Evolutionary conservation across 352 stramenopile genomes (phyloP).

Genomic region (Pythium guiyangense): DNA sequence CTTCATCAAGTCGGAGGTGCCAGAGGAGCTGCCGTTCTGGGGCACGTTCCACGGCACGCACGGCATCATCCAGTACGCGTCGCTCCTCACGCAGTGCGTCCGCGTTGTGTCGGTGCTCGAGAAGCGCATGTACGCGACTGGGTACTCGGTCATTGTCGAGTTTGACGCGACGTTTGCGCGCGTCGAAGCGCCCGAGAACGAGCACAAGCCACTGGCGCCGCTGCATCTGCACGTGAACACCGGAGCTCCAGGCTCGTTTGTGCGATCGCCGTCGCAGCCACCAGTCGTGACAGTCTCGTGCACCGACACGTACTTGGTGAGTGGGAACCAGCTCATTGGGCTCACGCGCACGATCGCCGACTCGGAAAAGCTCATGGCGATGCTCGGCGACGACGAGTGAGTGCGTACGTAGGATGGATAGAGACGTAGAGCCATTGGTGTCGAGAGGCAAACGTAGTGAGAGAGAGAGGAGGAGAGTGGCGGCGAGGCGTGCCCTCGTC

Average conservation of each 20-base stretch:
- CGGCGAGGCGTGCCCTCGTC: background rate
- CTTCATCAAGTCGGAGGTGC: constrained; percentile 72
- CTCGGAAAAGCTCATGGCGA: constrained; percentile 63
- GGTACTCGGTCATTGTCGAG: constrained; percentile 75
- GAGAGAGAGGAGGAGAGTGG: too few relatives aligned
- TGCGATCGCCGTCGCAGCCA: constrained; percentile 5
- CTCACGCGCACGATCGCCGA: constrained; percentile 78
- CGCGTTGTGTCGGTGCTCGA: constrained; percentile 51
- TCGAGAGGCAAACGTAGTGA: background rate
- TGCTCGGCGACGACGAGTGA: constrained; percentile 15
- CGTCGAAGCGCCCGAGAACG: constrained; percentile 20
- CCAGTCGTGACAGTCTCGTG: constrained; percentile 55
- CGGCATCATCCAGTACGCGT: constrained; percentile 67
- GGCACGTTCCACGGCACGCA: constrained; percentile 60
- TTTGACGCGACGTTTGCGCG: constrained; percentile 62
- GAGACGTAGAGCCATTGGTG: too few relatives aligned
- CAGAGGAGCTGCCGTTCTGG: constrained; percentile 79
- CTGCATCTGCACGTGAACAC: background rate
- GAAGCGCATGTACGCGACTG: constrained; percentile 62
- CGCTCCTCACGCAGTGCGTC: constrained; percentile 61
- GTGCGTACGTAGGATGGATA: constrained; percentile 1
- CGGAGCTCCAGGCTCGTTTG: too few relatives aligned
- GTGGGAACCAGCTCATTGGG: constrained; percentile 62
- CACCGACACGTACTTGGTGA: constrained; percentile 76
- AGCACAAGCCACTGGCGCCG: constrained; percentile 12